These are phyloP conservation scores for Nasturtium officinale DNA, from an alignment of 345 rosid species.

Conservation along the genomic window DNA sequence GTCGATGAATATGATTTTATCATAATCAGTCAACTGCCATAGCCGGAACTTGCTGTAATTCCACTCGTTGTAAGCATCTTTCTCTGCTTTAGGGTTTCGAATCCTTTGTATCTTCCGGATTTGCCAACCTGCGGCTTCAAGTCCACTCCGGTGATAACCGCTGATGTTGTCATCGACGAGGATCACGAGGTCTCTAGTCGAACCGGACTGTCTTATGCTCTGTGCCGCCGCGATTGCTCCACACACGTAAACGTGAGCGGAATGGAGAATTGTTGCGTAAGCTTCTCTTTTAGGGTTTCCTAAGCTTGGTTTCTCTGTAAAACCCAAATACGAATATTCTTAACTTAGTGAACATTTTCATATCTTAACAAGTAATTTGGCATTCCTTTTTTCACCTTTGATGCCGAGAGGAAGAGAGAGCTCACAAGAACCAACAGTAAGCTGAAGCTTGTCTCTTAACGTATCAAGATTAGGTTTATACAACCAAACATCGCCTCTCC, in stretches of 20 bases:
- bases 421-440: slow-evolving; percentile 92
- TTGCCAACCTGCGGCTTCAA: slow-evolving; percentile 94
- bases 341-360: background rate
- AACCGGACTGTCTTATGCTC: slow-evolving; percentile 89
- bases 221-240: slow-evolving; percentile 95
- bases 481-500: slow-evolving; percentile 67
- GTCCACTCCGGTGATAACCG: slow-evolving; percentile 75
- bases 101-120: slow-evolving; percentile 77
- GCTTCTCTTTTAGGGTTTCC: slow-evolving; percentile 77
- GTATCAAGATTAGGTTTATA: slow-evolving; percentile 68
- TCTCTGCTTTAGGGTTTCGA: slow-evolving; percentile 95
- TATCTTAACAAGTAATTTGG: background rate
- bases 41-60: slow-evolving; percentile 95
- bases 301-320: slow-evolving; percentile 54
- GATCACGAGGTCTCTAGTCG: slow-evolving; percentile 86
- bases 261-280: slow-evolving; percentile 92
- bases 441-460: slow-evolving; percentile 73
- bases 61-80: slow-evolving; percentile 96
- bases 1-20: slow-evolving; percentile 89
- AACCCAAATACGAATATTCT: slow-evolving; percentile 4
- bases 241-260: slow-evolving; percentile 86
- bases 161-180: slow-evolving; percentile 84
- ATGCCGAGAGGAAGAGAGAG: slow-evolving; percentile 82
- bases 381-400: slow-evolving; percentile 50
- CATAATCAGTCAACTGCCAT: slow-evolving; percentile 95